Evolutionary conservation across 2,329 filamentous ascomycete genomes (phyloP).

Genomic region (Venturia nashicola): DNA sequence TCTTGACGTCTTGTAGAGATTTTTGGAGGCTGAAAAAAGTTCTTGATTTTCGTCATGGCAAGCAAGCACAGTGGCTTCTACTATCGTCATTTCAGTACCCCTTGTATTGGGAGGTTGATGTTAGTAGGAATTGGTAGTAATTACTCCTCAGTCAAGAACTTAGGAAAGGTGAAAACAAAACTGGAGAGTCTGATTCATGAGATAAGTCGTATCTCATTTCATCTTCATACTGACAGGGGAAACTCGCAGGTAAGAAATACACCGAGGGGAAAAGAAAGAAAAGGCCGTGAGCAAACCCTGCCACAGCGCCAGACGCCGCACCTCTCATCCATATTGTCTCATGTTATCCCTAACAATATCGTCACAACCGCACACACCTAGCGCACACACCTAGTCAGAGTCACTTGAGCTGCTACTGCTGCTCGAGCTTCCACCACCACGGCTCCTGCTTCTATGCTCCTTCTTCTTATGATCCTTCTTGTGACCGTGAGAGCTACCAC

Average conservation of each 20-base stretch:
- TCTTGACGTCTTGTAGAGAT: background rate
- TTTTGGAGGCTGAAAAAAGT: background rate
- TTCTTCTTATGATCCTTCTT: constrained; percentile 9
- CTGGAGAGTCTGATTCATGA: too few species aligned
- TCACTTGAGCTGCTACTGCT: background rate
- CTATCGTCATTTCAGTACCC: too few species aligned
- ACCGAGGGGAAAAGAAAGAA: background rate
- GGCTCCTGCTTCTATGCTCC: constrained; percentile 3
- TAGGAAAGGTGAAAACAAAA: too few species aligned
- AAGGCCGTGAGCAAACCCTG: background rate
- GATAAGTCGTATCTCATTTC: constrained; percentile 3
- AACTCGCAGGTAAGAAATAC: background rate
- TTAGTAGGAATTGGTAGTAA: too few species aligned
- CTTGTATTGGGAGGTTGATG: too few species aligned
- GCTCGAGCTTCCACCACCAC: constrained; percentile 4
- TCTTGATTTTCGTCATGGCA: background rate
- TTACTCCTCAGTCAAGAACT: too few species aligned
- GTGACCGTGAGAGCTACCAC: background rate
- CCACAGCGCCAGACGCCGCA: background rate
- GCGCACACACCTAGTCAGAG: constrained; percentile 1
- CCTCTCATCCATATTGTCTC: background rate
- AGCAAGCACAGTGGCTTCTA: too few species aligned
- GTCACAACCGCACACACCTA: background rate
- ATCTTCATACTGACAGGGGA: background rate
- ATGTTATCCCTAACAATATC: background rate